Evolutionary conservation across 257 asterid genomes (phyloP).

Genomic region (Coffea canephora): DNA sequence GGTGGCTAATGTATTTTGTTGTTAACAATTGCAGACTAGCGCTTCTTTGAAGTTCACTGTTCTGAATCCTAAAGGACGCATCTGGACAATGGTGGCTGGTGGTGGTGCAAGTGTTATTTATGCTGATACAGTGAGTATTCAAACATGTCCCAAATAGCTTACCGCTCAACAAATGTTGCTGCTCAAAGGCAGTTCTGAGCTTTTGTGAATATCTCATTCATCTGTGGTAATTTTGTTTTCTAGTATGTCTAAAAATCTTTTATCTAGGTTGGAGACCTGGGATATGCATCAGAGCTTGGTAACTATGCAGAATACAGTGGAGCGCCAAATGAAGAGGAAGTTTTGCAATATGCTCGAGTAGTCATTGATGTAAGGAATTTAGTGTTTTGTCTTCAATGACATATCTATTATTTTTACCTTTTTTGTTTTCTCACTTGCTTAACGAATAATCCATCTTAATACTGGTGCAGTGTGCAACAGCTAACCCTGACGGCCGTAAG

Average conservation of each 20-base stretch:
- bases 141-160: conserved; percentile 2
- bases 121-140: conserved; percentile 82
- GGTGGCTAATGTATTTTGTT: conserved; percentile 3
- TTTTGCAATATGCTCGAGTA: conserved; percentile 88
- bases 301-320: conserved; percentile 97
- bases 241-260: not conserved
- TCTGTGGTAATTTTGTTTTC: not conserved
- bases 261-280: conserved; percentile 83
- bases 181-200: not conserved
- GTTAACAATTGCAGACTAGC: conserved; percentile 62
- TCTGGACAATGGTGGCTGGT: conserved; percentile 99
- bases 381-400: not conserved
- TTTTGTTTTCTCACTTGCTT: conserved; percentile 6
- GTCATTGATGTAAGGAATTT: conserved; percentile 69
- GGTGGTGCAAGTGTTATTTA: conserved; percentile 97
- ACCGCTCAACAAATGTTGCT: not conserved
- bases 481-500: conserved; percentile 85
- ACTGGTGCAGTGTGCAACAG: conserved; percentile 72
- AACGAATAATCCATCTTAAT: conserved; percentile 16
- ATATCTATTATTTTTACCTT: not conserved
- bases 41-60: conserved; percentile 93
- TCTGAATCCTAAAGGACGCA: conserved; percentile 91
- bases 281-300: conserved; percentile 91
- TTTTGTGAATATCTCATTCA: not conserved
- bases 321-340: conserved; percentile 96